These are phyloP conservation scores for Amanita pallidorosea DNA, from an alignment of 768 basidiomycete genomes.

Conservation along the genomic window DNA sequence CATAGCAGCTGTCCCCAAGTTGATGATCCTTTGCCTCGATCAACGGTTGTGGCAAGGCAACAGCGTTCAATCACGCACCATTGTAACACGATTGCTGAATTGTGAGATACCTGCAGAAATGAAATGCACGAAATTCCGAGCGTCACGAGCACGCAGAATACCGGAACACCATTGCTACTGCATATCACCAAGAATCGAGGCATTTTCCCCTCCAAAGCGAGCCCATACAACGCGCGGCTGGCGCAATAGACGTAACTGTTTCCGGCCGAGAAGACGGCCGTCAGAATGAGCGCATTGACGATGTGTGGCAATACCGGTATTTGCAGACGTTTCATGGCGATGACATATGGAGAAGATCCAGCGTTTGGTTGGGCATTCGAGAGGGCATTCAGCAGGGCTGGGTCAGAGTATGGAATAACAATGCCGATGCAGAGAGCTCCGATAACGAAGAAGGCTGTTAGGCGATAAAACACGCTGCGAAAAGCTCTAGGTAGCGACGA, in stretches of 20 bases:
- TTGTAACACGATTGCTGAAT: conserved; percentile 33
- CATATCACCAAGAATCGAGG: conserved; percentile 43
- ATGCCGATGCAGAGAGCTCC: conserved; percentile 67
- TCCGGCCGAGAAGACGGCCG: conserved; percentile 61
- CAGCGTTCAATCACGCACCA: conserved; percentile 19
- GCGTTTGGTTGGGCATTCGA: conserved; percentile 47
- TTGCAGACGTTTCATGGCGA: conserved; percentile 62
- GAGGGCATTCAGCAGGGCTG: conserved; percentile 36
- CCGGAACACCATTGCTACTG: conserved; percentile 44
- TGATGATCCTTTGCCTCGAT: conserved; percentile 27
- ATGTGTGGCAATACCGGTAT: conserved; percentile 60
- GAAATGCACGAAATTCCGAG: conserved; percentile 28
- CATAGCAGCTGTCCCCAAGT: conserved; percentile 38
- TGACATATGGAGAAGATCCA: conserved; percentile 74
- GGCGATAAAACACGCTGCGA: conserved; percentile 67
- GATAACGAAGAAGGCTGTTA: conserved; percentile 69
- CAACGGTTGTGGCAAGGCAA: background rate
- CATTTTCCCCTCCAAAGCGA: conserved; percentile 52
- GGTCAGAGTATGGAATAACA: conserved; percentile 67
- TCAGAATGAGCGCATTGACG: conserved; percentile 62
- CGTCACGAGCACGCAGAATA: conserved; percentile 38
- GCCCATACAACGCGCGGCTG: conserved; percentile 38
- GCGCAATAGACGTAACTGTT: conserved; percentile 60
- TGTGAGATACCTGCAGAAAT: conserved; percentile 39
- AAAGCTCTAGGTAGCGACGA: conserved; percentile 63